These are phyloP conservation scores for Dichotomopilus funicola DNA, from an alignment of 2,329 filamentous ascomycete species.

Conservation along the genomic window DNA sequence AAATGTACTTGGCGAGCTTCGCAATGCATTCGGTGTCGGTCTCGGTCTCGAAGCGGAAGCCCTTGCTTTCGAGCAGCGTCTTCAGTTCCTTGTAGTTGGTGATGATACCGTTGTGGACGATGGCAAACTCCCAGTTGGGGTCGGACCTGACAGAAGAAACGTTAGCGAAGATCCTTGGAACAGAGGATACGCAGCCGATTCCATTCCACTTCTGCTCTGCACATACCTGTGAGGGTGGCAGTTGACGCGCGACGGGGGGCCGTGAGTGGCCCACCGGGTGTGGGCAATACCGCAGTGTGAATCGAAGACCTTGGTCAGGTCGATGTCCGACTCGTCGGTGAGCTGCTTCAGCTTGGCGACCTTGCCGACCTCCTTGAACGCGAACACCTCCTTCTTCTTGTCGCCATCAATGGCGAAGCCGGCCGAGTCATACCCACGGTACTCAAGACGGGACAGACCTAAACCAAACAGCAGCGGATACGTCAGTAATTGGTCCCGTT, in stretches of 20 bases:
- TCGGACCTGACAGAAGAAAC: constrained; percentile 63
- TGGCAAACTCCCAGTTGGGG: constrained; percentile 87
- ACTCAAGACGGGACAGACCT: constrained; percentile 94
- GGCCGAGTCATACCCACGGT: constrained; percentile 97
- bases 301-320: constrained; percentile 90
- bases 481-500: constrained; percentile 13
- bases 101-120: constrained; percentile 99
- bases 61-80: constrained; percentile 86
- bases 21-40: constrained; percentile 99
- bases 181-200: neutral
- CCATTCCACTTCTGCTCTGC: neutral
- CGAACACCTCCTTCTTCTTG: constrained; percentile 96
- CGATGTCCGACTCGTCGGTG: constrained; percentile 74
- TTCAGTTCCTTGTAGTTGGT: constrained; percentile 99
- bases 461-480: constrained; percentile 18
- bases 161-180: constrained; percentile 15
- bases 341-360: constrained; percentile 93
- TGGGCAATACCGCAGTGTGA: constrained; percentile 98
- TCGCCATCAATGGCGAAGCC: constrained; percentile 93
- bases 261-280: constrained; percentile 98
- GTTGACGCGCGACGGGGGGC: constrained; percentile 85
- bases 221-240: constrained; percentile 95
- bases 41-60: constrained; percentile 98
- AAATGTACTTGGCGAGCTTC: constrained; percentile 97
- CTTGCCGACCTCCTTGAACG: constrained; percentile 99